A percentile compares a stretch with the other conserved stretches of the same genome.
phyloP scores from a whole-genome alignment of 768 basidiomycete species.

The Austroboletus festivus region DNA sequence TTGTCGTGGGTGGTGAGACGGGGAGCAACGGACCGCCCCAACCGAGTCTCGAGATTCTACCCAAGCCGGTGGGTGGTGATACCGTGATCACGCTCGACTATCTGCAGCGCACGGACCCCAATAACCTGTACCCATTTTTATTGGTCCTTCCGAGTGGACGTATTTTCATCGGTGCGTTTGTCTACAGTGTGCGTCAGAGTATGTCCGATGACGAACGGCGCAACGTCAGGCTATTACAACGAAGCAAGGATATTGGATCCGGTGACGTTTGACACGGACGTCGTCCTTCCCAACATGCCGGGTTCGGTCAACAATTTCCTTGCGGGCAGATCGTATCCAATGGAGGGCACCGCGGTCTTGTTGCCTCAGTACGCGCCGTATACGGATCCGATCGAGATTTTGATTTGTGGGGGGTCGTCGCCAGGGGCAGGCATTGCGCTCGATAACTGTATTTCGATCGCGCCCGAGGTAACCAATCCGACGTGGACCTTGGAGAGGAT shows the following conservation, averaged over 20 bases:
- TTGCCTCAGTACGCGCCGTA: conserved; percentile 73
- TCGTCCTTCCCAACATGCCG: conserved; percentile 66
- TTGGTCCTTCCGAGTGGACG: conserved; percentile 65
- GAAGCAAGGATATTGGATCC: conserved; percentile 76
- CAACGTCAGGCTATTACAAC: conserved; percentile 63
- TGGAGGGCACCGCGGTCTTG: conserved; percentile 68
- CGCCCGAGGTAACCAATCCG: conserved; percentile 59
- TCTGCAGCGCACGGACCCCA: conserved; percentile 69
- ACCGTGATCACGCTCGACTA: conserved; percentile 63
- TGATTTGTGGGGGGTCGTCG: conserved; percentile 77
- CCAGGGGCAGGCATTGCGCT: conserved; percentile 46
- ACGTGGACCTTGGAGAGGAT: conserved; percentile 76
- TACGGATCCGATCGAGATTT: conserved; percentile 62
- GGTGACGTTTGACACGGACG: conserved; percentile 57
- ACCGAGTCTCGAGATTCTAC: conserved; percentile 71
- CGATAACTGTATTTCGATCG: conserved; percentile 70
- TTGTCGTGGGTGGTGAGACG: conserved; percentile 72
- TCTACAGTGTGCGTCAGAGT: too few relatives aligned
- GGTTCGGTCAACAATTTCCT: conserved; percentile 69
- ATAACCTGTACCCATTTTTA: conserved; percentile 79
- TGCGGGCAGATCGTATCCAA: conserved; percentile 75
- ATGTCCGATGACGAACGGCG: not conserved
- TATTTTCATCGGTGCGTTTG: conserved; percentile 76
- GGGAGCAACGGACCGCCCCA: conserved; percentile 66
- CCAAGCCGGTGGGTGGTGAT: conserved; percentile 61